These are phyloP conservation scores for Moricandia arvensis DNA, from an alignment of 345 rosid species.

Conservation along the genomic window DNA sequence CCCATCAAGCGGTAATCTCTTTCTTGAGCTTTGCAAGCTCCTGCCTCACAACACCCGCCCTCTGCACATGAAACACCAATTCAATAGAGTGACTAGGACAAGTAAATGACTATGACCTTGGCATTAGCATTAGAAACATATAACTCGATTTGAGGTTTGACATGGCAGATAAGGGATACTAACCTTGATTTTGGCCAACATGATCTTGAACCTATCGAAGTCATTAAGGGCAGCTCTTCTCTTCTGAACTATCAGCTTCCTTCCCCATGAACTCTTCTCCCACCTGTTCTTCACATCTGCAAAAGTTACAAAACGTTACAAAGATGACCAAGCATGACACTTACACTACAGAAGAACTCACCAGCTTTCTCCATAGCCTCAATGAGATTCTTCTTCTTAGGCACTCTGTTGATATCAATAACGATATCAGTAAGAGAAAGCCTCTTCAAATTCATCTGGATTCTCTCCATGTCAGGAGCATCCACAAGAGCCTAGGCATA, in stretches of 20 bases:
- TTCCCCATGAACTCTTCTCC: slow-evolving; percentile 74
- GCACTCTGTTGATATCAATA: slow-evolving; percentile 70
- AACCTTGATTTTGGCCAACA: slow-evolving; percentile 77
- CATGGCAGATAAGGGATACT: background rate
- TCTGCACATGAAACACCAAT: slow-evolving; percentile 28
- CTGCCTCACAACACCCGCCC: slow-evolving; percentile 44
- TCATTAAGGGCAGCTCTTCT: slow-evolving; percentile 63
- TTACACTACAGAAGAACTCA: slow-evolving; percentile 19
- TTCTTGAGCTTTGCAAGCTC: slow-evolving; percentile 48
- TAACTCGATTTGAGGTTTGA: no score
- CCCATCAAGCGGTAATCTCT: slow-evolving; percentile 29
- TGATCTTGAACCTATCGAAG: slow-evolving; percentile 68
- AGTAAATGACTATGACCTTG: background rate
- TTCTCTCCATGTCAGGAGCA: slow-evolving; percentile 83
- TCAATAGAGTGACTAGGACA: background rate
- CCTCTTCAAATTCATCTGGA: slow-evolving; percentile 88
- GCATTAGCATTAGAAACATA: no score
- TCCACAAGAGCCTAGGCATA: slow-evolving; percentile 71
- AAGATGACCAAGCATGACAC: background rate
- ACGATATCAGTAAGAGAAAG: slow-evolving; percentile 78
- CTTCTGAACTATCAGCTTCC: slow-evolving; percentile 61
- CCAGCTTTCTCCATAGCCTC: slow-evolving; percentile 93
- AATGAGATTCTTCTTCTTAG: slow-evolving; percentile 66
- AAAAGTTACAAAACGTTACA: background rate
- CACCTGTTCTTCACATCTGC: slow-evolving; percentile 69